phyloP scores from a whole-genome alignment of 306 rosid species.

The Vicia faba region DNA sequence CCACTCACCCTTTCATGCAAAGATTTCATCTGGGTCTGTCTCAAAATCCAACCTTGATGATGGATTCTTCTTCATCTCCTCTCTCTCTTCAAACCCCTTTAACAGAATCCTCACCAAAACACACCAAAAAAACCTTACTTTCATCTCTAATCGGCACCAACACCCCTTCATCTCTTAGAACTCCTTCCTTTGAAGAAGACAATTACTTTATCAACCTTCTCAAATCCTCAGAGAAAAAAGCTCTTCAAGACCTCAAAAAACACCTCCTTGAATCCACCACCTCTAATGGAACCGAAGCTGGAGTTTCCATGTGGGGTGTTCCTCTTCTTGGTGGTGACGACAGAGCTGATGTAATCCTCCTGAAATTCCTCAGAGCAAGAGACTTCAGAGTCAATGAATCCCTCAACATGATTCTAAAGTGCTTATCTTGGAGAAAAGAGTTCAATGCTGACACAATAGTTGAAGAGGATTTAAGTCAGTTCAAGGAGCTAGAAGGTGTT shows the following conservation, averaged over 20 bases:
- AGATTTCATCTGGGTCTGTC: slow-evolving; percentile 53
- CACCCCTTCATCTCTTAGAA: slow-evolving; percentile 49
- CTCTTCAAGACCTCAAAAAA: slow-evolving; percentile 72
- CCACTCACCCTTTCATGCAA: slow-evolving; percentile 30
- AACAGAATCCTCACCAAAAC: slow-evolving; percentile 56
- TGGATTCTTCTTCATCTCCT: slow-evolving; percentile 47
- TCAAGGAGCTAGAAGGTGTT: slow-evolving; percentile 91
- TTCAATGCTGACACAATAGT: slow-evolving; percentile 62
- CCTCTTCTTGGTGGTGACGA: slow-evolving; percentile 66
- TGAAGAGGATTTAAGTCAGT: slow-evolving; percentile 73
- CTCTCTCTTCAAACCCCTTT: slow-evolving; percentile 6
- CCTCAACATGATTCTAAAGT: slow-evolving; percentile 62
- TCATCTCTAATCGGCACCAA: slow-evolving; percentile 60
- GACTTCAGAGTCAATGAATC: slow-evolving; percentile 80
- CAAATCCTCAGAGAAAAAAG: slow-evolving; percentile 73
- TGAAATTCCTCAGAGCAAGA: slow-evolving; percentile 88
- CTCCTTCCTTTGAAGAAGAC: slow-evolving; percentile 83
- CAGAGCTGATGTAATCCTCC: slow-evolving; percentile 75
- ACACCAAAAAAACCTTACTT: slow-evolving; percentile 69
- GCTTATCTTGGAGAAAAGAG: slow-evolving; percentile 78
- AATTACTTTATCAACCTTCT: slow-evolving; percentile 61
- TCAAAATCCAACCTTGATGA: slow-evolving; percentile 45
- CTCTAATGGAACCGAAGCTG: slow-evolving; percentile 41
- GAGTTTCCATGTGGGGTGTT: slow-evolving; percentile 79
- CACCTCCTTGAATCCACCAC: slow-evolving; percentile 36